Evolutionary conservation across 306 rosid species (phyloP).

Genomic region (Lathyrus aphaca): DNA sequence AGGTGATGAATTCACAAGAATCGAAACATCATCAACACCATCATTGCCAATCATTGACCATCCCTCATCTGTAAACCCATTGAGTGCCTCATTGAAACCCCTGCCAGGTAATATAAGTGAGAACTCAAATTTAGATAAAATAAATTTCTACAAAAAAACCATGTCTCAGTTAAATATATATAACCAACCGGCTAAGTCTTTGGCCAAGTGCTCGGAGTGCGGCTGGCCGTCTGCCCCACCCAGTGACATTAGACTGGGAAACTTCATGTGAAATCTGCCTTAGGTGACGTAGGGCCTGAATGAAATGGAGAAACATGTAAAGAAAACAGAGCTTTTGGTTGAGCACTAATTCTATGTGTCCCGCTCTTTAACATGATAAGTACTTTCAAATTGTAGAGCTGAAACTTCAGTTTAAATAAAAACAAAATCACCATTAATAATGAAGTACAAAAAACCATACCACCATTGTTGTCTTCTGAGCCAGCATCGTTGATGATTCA

Average conservation of each 20-base stretch:
- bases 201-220: conserved; percentile 89
- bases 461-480: conserved; percentile 97
- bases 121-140: conserved; percentile 30
- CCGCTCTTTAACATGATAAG: conserved; percentile 12
- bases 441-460: conserved; percentile 48
- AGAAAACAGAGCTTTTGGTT: neutral
- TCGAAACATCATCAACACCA: conserved; percentile 88
- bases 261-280: conserved; percentile 94
- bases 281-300: conserved; percentile 87
- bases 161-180: conserved; percentile 5
- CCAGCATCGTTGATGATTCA: conserved; percentile 86
- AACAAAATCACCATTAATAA: neutral
- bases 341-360: neutral
- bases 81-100: conserved; percentile 97
- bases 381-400: conserved; percentile 1
- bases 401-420: neutral
- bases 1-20: conserved; percentile 84
- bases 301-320: conserved; percentile 5
- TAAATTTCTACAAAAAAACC: conserved; percentile 1
- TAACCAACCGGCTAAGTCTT: conserved; percentile 76
- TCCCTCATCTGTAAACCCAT: conserved; percentile 97
- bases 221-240: conserved; percentile 97
- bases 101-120: conserved; percentile 51
- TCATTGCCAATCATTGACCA: conserved; percentile 96
- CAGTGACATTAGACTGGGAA: conserved; percentile 88